Base-by-base conservation (phyloP, 2,329 filamentous ascomycete species). In the Colletotrichum sp. region DNA sequence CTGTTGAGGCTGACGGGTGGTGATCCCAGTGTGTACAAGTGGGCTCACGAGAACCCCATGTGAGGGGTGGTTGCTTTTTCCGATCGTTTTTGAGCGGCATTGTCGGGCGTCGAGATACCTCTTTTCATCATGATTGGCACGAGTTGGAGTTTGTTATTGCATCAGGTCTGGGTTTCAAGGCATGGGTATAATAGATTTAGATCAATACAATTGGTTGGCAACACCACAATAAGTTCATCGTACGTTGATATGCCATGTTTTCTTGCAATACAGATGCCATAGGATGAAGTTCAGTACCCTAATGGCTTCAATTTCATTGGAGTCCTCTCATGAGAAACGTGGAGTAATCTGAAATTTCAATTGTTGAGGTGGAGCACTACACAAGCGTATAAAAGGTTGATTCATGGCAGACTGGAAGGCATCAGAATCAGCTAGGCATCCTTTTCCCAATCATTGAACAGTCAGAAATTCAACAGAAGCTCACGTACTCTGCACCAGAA, bases 1-100 rank as follows among this genome's bases (percentile, higher is more conserved):
- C 76, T 91, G 18, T 79, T 91, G 16, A 81, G 85, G 56, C 72
- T 90, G 77, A 84, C 87, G 22, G 85, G 84, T 0, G 88, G 88
- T 1, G 81, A 79, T 16, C 85, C 87, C 6, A 87, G 87, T 60
- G 85, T 89, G 5, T 86, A 77, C 22, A 28, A 39, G 27, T 28
- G 60, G 25, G 58, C 56, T 12, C 25, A 52, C 6, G 27, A 62
- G 27, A 32, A 39, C 16, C 22, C 28, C 16, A 16, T 39, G 16
- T 39, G 12, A 13, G 25, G 15, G 13, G 6, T 3, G 32, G 36
- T 18, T 12, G 10, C 18, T 18, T n/a, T 65, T 39, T 30, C 28
- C 4, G 22, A 64, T 58, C 58, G 56, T 58, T 12, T 28, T 64
- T 70, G 22, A 22, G n/a, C 16, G 7, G 66, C 32, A 65, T 74